Base-by-base conservation (phyloP, 2,329 filamentous ascomycete genomes). In the Fusarium sp. region DNA sequence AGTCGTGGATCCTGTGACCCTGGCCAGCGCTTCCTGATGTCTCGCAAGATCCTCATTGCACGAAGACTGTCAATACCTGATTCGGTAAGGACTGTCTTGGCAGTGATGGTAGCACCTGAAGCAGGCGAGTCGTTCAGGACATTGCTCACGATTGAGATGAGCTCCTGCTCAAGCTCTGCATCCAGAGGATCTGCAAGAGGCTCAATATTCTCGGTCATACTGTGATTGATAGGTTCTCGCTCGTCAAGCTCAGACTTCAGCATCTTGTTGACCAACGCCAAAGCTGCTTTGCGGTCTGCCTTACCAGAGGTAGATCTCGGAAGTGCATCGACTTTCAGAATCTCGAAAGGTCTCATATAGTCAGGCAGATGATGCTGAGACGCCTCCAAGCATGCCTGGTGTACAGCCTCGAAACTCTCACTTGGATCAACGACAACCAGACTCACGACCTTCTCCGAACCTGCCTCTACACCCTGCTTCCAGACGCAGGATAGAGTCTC, bases 301-400 rank as follows among this genome's bases (percentile, higher is more conserved):
- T 71, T 71, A 1, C 69, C 69, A 5, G 69, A 71, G 3, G 46
- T 15, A 10, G 68, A 71, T 19, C 59, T 56, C 0, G 68, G 68
- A 3, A 71, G 46, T 0, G 8, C 16, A 0, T 46, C 46, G 0
- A 69, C 35, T 4, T 27, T 4, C 1, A 71, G 3, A 0, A 71
- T 42, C 19, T 33, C 63, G 25, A 63, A 68, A 10, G 69, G 68
- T 7, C 69, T 68, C 69, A 72, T 71, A n/a, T 63, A 71, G 19
- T 72, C 68, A 0, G 68, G 68, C 0, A 71, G 29, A 10, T 72
- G 35, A 3, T 38, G 23, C 19, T 51, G 4, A 2, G 63, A 44
- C 10, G 25, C 42, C 1, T 63, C n/a, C 0, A 44, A 1, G 4
- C 69, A 72, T 4, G 18, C 21, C 19, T 46, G 16, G 1, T 27